Base-by-base conservation (phyloP, 2,329 filamentous ascomycete species). In the Aurifilum marmelostoma region DNA sequence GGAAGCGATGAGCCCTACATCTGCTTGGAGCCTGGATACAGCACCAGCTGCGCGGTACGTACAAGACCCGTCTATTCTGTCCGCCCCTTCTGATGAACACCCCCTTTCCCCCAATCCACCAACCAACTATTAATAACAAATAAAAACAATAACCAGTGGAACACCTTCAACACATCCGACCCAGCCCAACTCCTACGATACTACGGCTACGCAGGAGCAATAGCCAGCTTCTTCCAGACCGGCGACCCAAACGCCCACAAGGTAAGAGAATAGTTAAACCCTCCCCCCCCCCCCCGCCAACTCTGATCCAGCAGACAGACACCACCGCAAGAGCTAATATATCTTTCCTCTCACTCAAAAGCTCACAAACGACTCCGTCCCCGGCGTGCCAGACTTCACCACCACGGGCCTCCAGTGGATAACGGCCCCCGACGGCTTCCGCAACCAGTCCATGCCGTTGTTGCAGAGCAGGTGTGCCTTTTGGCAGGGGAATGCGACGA, bases 1-100 rank as follows among this genome's bases (percentile, higher is more conserved):
- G 64, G 64, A 21, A 61, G 64, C 27, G 64, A 66, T 61, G 64
- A 66, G 56, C 56, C 39, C 16, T 66, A 61, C n/a, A 61, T 66
- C 21, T 66, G 64, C 12, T 21, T 66, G 7, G 54, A 66, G 12
- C 41, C 64, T 16, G 64, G 64, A 11, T 66, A 66, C 64, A 52
- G 60, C 9, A 60, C 39, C 21, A 52, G 29, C n/a, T 66, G 64
- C 27, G 6, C 32, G 39, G 64, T 66, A 41, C 18, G 64, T 16
- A 9, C n/a, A 62, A 24, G 27, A 4, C 34, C n/a, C n/a, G n/a
- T n/a, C n/a, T n/a, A n/a, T n/a, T n/a, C n/a, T n/a, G n/a, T n/a
- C n/a, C n/a, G n/a, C n/a, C n/a, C n/a, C n/a, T n/a, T n/a, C n/a
- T n/a, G n/a, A 34, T 4, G 34, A 34, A 8, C 34, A 4, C 34